Evolutionary conservation across 106 monocot genomes (phyloP), one percentile per base, ranked within the genome.

Genomic region (Acorus calamus): DNA sequence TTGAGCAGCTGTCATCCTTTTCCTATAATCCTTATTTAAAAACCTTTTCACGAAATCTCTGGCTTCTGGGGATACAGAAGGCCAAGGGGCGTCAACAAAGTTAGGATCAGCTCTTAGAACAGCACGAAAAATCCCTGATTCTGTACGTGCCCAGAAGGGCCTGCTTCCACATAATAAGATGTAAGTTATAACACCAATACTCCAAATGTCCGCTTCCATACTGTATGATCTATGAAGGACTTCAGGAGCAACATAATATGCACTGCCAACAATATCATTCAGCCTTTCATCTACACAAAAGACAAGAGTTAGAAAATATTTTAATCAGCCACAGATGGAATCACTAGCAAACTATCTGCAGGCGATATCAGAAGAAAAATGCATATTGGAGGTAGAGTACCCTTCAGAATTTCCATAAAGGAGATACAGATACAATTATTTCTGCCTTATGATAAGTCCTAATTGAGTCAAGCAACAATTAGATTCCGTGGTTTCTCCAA

Each of bases 161-260:
- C 94, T 78, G 69, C 89, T 89, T 54, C 94, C 94, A 65, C 94
- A 89, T 65, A 94, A 73, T 49, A 94, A 73, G 52, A 94, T 94
- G 53, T 94, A 94, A 9, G 89, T 82, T 81, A 94, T 90, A 48
- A 94, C 94, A 63, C 94, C 94, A 64, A 94, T 78, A 59, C 94
- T 94, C 94, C 94, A 94, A 4, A 94, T 82, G 54, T 94, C 94
- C 28, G 89, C 89, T 62, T 94, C 94, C 53, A 66, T 81, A 58
- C 81, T 84, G 60, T 89, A 94, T 66, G 86, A 83, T 74, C 94
- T 77, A 71, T 94, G 89, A 49, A 94, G 71, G 51, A 94, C 94
- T 59, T 94, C 94, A 49, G 94, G 94, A 5, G 94, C 89, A 69
- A 94, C 94, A 65, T 94, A 94, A 56, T 94, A 94, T 54, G 94